Base-by-base conservation (phyloP, 2,329 filamentous ascomycete genomes). In the Talaromyces sp. region DNA sequence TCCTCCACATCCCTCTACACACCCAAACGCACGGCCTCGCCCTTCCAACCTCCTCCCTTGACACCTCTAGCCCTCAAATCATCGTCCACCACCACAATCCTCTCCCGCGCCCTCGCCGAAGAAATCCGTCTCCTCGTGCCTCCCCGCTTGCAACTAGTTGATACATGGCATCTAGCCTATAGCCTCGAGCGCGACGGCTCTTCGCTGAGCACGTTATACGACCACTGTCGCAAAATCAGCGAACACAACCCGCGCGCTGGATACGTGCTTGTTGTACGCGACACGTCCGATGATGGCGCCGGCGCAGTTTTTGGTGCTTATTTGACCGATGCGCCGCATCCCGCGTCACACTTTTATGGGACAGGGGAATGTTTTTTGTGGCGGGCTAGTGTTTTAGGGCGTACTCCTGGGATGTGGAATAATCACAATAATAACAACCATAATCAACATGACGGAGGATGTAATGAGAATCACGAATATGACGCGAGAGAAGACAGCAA, bases 281-380 rank as follows among this genome's bases (percentile, higher is more conserved):
- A 99, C 76, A 86, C 86, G 22, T 78, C 75, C 3, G 65, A 63
- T 19, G 71, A 15, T 50, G 45, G 45, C 8, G 22, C 73, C 27
- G 73, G 75, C 57, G 74, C 79, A 31, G 85, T 92, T 49, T 99
- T 99, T 75, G 95, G 95, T 73, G 93, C 93, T 62, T 98, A 98
- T 77, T 87, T 98, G 62, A 96, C 92, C 61, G 94, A 99, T 75
- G 84, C 90, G 60, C 93, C 94, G 11, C 91, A 90, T 70, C 91
- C 92, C 0, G 83, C 87, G 1, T 80, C 92, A 2, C 90, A 93
- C 68, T 99, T 97, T 82, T 99, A 91, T 77, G 95, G 95, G 72
- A 97, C 92, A 13, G 95, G 95, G 72, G 95, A 99, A 78, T 98
- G 94, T 79, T 99, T 96, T 77, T 86, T 96, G 68, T 96, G 92